Percentiles rank a stretch among this genome's conserved stretches.
Evolutionary conservation across 164 flowering plant species (phyloP).

Genomic region (Macadamia integrifolia): DNA sequence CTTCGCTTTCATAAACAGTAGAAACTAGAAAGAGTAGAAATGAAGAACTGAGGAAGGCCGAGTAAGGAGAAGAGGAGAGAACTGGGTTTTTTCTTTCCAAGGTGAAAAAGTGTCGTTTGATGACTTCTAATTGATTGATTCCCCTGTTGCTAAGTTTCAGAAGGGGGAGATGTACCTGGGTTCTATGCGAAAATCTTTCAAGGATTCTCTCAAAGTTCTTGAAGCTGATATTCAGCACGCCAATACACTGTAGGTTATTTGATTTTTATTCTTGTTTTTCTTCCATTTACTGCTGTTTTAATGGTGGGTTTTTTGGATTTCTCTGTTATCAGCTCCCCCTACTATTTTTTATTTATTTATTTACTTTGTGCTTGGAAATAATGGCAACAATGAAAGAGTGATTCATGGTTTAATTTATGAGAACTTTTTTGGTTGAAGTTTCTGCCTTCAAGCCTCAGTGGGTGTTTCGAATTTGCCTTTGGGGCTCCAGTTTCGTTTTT

Average conservation of each 20-base stretch:
- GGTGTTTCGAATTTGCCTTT: too few relatives aligned
- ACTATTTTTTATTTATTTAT: too few relatives aligned
- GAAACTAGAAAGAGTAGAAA: conserved; percentile 3
- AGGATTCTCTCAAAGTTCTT: conserved; percentile 71
- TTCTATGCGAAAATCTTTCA: conserved; percentile 68
- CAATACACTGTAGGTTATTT: conserved; percentile 57
- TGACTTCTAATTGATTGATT: conserved; percentile 3
- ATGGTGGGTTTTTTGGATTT: not conserved
- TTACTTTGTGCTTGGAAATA: not conserved
- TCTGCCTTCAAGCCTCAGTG: too few relatives aligned
- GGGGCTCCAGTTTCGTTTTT: too few relatives aligned
- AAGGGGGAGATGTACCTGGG: conserved; percentile 33
- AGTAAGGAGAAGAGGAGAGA: not conserved
- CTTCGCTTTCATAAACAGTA: conserved; percentile 17
- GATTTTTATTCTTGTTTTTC: not conserved
- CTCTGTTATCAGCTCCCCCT: too few relatives aligned
- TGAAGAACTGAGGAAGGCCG: conserved; percentile 4
- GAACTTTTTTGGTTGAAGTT: too few relatives aligned
- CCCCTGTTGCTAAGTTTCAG: not conserved
- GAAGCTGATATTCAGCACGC: conserved; percentile 90
- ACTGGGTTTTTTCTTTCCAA: not conserved
- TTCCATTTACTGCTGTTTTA: too few relatives aligned
- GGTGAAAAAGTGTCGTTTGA: not conserved
- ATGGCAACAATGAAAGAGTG: too few relatives aligned
- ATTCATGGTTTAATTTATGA: too few relatives aligned